Evolutionary conservation across 768 basidiomycete species (phyloP).

Genomic region (Sarcodon aspratus): DNA sequence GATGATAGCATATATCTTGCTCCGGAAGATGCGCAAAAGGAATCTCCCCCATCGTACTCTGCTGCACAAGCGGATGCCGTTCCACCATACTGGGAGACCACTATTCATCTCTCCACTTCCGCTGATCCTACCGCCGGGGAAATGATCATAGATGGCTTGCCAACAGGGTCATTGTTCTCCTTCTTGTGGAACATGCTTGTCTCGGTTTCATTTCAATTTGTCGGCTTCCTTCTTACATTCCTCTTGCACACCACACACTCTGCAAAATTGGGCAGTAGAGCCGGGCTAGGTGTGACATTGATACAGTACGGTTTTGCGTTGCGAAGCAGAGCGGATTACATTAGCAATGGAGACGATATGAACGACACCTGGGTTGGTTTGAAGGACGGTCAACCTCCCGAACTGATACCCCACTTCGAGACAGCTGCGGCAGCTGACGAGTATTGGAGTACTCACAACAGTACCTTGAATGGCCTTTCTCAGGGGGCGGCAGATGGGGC

Average conservation of each 20-base stretch:
- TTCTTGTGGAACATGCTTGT: conserved; percentile 92
- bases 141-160: conserved; percentile 84
- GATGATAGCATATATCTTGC: conserved; percentile 56
- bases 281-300: conserved; percentile 90
- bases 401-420: conserved; percentile 30
- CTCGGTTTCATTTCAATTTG: conserved; percentile 94
- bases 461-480: conserved; percentile 3
- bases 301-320: conserved; percentile 91
- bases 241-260: conserved; percentile 91
- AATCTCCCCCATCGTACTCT: conserved; percentile 88
- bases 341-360: conserved; percentile 16
- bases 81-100: conserved; percentile 93
- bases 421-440: conserved; percentile 35
- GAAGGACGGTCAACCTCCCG: conserved; percentile 4
- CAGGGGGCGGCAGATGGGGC: conserved; percentile 5
- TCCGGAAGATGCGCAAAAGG: conserved; percentile 74
- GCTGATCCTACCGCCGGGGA: conserved; percentile 54
- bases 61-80: conserved; percentile 91
- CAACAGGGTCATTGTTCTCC: conserved; percentile 70
- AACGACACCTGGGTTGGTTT: not conserved
- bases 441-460: conserved; percentile 24
- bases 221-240: conserved; percentile 88
- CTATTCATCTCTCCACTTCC: conserved; percentile 70
- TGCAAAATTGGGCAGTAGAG: conserved; percentile 84
- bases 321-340: conserved; percentile 39